Evolutionary conservation across 225 moss, liverwort and hornwort species (phyloP).

Genomic region (Marchantia paleacea): DNA sequence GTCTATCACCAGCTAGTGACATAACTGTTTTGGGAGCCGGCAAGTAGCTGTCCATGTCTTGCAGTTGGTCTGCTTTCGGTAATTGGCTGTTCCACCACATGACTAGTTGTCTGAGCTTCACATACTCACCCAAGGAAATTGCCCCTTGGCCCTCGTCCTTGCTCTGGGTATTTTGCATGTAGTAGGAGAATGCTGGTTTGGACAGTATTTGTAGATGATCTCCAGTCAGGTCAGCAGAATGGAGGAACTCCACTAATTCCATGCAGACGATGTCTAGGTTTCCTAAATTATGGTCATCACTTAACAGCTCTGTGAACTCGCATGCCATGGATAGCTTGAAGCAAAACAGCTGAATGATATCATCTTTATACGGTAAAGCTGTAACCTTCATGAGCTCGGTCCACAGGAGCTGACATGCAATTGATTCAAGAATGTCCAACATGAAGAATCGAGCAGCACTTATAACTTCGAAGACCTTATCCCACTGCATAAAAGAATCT

Average conservation of each 20-base stretch:
- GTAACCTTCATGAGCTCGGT: too few relatives aligned
- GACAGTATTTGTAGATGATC: conserved; percentile 30
- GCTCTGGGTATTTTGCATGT: conserved; percentile 27
- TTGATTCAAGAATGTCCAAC: conserved; percentile 30
- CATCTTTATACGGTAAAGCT: conserved; percentile 4
- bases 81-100: too few relatives aligned
- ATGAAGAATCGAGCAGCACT: conserved; percentile 35
- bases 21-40: too few relatives aligned
- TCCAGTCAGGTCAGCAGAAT: conserved; percentile 21
- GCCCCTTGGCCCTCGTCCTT: background rate
- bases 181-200: conserved; percentile 29
- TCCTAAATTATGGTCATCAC: background rate
- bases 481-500: conserved; percentile 9
- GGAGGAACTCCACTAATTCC: conserved; percentile 31
- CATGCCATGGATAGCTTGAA: conserved; percentile 33
- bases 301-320: conserved; percentile 17
- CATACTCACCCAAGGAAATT: too few relatives aligned
- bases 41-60: too few relatives aligned
- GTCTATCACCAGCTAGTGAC: too few relatives aligned
- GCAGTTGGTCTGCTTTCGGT: too few relatives aligned
- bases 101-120: too few relatives aligned
- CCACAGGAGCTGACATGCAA: conserved; percentile 27
- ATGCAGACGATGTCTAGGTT: conserved; percentile 27
- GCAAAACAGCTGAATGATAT: conserved; percentile 17
- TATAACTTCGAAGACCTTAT: conserved; percentile 31